Evolutionary conservation across 805 yeast species (phyloP), one percentile per base, ranked within the genome.

Genomic region (Schizosaccharomyces japonicus): DNA sequence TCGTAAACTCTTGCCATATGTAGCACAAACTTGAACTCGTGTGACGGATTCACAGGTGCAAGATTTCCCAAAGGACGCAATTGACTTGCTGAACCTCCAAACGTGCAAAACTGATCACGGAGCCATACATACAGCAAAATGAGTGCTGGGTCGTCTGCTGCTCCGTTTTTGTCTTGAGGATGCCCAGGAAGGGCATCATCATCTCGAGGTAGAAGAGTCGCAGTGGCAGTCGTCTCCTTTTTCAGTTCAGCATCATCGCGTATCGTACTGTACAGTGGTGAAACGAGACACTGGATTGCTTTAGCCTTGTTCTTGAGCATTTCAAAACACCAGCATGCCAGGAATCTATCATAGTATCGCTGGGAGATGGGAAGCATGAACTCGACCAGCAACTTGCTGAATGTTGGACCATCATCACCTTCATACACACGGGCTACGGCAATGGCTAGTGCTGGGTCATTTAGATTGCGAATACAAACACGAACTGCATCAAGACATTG

Each of bases 371-470:
- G 78, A 13, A 80, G 56, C 5, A 79, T 55, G 47, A 66, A 63
- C 11, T 61, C 62, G 34, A 65, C 66, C n/a, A 83, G 60, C 2
- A 79, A 56, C 3, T 61, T 60, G 36, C 60, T 62, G 50, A 77
- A 57, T 2, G 70, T 70, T 0, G 75, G 73, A 0, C 79, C 76
- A 1, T 59, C 57, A 49, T 75, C 78, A 2, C 60, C 61, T 52
- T 76, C 80, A 58, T 78, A 80, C 3, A 80, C 72, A 44, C 94
- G 70, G 3, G 94, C 78, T 27, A 87, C 75, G 0, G 80, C 80
- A 33, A 87, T 64, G 0, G 95, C 94, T 45, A 90, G 65, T 45
- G 76, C 73, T 3, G 75, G 50, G 57, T 87, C 93, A 1, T 70
- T 58, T 42, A 82, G 60, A 57, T 84, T 78, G 45, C 67, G 72